These are phyloP conservation scores for Neocatenulostroma microsporum DNA, from an alignment of 2,329 filamentous ascomycete species.

Conservation along the genomic window DNA sequence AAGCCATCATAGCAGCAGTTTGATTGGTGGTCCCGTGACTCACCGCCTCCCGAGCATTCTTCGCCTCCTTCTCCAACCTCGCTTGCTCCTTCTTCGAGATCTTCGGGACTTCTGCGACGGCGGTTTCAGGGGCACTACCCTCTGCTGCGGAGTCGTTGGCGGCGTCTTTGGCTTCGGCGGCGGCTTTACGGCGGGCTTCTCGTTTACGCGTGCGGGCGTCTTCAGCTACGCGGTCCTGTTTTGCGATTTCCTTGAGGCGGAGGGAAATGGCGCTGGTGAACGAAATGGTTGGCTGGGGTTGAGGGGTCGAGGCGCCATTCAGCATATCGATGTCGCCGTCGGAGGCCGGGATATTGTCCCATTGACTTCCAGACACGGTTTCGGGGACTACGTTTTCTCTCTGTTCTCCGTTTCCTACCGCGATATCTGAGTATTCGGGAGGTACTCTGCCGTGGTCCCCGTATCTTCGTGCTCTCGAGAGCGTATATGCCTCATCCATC, in stretches of 20 bases:
- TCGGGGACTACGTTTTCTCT: slow-evolving; percentile 32
- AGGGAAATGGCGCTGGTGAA: slow-evolving; percentile 39
- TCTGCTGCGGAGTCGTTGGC: slow-evolving; percentile 18
- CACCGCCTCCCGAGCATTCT: slow-evolving; percentile 29
- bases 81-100: slow-evolving; percentile 84
- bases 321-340: slow-evolving; percentile 14
- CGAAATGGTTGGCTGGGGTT: slow-evolving; percentile 36
- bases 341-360: slow-evolving; percentile 19
- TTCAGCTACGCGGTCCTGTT: slow-evolving; percentile 63
- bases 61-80: slow-evolving; percentile 63
- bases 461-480: slow-evolving; percentile 64
- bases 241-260: slow-evolving; percentile 54
- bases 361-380: slow-evolving; percentile 27
- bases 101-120: slow-evolving; percentile 47
- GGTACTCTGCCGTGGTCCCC: slow-evolving; percentile 76
- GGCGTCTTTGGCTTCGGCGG: slow-evolving; percentile 29
- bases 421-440: slow-evolving; percentile 65
- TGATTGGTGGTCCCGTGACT: slow-evolving; percentile 70
- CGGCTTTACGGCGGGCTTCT: slow-evolving; percentile 32
- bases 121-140: slow-evolving; percentile 22
- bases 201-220: slow-evolving; percentile 50
- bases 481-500: slow-evolving; percentile 65
- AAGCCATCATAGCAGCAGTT: slow-evolving; percentile 66
- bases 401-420: slow-evolving; percentile 44
- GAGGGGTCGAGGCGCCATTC: slow-evolving; percentile 21